These are phyloP conservation scores for Eucalyptus victrix DNA, from an alignment of 345 rosid genomes.

Conservation along the genomic window DNA sequence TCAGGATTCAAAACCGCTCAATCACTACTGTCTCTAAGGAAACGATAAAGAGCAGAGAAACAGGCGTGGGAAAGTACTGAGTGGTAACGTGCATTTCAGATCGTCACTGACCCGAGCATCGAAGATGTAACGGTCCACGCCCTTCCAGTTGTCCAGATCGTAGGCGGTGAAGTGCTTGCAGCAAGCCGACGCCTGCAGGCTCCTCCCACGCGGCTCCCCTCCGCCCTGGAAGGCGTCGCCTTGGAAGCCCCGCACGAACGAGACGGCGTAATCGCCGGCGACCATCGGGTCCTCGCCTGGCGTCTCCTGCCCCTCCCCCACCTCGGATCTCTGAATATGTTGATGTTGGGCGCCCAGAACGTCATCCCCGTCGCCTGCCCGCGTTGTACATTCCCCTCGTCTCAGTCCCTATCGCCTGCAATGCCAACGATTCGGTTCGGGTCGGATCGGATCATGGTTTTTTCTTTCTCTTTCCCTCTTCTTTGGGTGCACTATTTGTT, in stretches of 20 bases:
- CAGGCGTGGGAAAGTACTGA: not conserved
- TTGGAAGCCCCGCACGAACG: slow-evolving; percentile 70
- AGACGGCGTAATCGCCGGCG: slow-evolving; percentile 47
- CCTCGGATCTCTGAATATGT: slow-evolving; percentile 75
- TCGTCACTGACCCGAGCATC: slow-evolving; percentile 36
- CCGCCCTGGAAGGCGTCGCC: slow-evolving; percentile 33
- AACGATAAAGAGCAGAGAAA: not conserved
- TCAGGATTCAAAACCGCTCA: no score
- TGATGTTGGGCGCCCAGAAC: slow-evolving; percentile 75
- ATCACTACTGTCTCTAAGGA: not conserved
- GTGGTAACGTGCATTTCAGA: not conserved
- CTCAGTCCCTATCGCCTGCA: slow-evolving; percentile 47
- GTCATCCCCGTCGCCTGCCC: slow-evolving; percentile 60
- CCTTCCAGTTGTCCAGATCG: slow-evolving; percentile 86
- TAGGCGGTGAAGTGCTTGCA: slow-evolving; percentile 93
- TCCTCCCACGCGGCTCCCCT: slow-evolving; percentile 11
- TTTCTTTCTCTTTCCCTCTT: not conserved
- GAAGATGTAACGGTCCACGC: slow-evolving; percentile 48
- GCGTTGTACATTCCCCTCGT: slow-evolving; percentile 57
- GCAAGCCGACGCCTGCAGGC: slow-evolving; percentile 64
- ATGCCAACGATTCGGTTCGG: not conserved
- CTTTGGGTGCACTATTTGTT: not conserved
- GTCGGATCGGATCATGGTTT: not conserved
- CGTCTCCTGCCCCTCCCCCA: slow-evolving; percentile 96
- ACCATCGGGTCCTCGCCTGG: slow-evolving; percentile 78